These are phyloP conservation scores for Fusarium multiceps DNA, from an alignment of 2,329 filamentous ascomycete genomes.

Conservation along the genomic window DNA sequence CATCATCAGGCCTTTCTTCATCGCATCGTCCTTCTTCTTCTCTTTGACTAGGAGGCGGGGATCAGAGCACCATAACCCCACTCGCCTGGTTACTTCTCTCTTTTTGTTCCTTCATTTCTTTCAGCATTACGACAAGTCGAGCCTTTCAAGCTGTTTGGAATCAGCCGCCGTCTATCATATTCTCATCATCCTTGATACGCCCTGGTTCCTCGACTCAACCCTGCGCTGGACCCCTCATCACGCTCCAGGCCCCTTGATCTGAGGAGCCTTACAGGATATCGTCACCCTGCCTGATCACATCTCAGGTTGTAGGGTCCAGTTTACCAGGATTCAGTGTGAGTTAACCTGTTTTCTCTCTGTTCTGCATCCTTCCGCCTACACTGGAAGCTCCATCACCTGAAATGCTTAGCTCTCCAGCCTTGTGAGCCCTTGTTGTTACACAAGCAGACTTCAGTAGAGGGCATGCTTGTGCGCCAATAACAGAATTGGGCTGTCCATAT, in stretches of 20 bases:
- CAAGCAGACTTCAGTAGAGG: neutral
- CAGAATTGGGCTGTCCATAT: neutral
- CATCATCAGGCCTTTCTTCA: neutral
- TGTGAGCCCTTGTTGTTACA: constrained; percentile 7
- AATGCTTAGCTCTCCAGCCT: neutral
- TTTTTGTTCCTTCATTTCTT: constrained; percentile 27
- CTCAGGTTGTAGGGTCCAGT: constrained; percentile 20
- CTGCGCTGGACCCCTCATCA: constrained; percentile 9
- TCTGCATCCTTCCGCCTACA: constrained; percentile 8
- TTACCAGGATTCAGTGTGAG: constrained; percentile 36
- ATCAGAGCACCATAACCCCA: constrained; percentile 38
- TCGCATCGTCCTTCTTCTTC: constrained; percentile 1
- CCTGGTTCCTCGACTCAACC: constrained; percentile 1
- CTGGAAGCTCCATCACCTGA: constrained; percentile 6
- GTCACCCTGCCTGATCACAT: constrained; percentile 28
- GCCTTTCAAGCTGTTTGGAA: constrained; percentile 9
- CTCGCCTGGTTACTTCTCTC: constrained; percentile 31
- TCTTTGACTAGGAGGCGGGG: constrained; percentile 36
- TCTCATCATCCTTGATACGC: neutral
- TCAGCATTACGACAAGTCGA: constrained; percentile 21
- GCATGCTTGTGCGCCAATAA: neutral
- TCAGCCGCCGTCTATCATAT: neutral
- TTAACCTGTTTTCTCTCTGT: constrained; percentile 23
- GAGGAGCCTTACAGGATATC: constrained; percentile 24
- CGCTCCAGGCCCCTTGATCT: constrained; percentile 6